Evolutionary conservation across 2,329 filamentous ascomycete species (phyloP).

Genomic region (Pyrenochaeta sp.): DNA sequence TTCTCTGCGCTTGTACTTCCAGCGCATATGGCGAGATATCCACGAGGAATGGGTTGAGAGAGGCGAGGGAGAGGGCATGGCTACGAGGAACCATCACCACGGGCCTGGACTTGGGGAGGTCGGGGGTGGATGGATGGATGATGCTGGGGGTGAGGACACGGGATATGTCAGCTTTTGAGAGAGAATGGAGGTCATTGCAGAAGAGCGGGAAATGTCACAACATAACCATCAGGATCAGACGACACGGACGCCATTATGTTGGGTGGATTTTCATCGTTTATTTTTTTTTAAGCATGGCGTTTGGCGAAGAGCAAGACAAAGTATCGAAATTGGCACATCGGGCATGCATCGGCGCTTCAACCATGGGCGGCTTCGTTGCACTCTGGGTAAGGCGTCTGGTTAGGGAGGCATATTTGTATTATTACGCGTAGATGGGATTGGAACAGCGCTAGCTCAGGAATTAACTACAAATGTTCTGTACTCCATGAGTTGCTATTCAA

Average conservation of each 20-base stretch:
- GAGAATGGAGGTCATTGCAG: background rate
- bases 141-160: constrained; percentile 42
- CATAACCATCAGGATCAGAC: background rate
- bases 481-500: background rate
- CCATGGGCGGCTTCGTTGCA: constrained; percentile 5
- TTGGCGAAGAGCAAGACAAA: constrained; percentile 14
- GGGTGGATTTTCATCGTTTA: background rate
- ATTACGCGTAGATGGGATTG: background rate
- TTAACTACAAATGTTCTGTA: background rate
- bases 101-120: constrained; percentile 45
- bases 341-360: constrained; percentile 8
- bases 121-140: constrained; percentile 47
- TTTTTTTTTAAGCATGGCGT: constrained; percentile 17
- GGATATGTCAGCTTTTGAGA: constrained; percentile 50
- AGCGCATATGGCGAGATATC: constrained; percentile 84
- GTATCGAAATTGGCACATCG: constrained; percentile 12
- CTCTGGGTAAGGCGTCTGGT: background rate
- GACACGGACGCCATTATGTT: background rate
- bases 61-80: constrained; percentile 53
- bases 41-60: constrained; percentile 56
- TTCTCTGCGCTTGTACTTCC: constrained; percentile 82
- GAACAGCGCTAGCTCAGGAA: background rate
- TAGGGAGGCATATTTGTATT: background rate
- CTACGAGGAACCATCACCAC: constrained; percentile 36
- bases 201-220: background rate